Conservation (phyloP, 768 basidiomycete species). For the Jaapia argillacea region DNA sequence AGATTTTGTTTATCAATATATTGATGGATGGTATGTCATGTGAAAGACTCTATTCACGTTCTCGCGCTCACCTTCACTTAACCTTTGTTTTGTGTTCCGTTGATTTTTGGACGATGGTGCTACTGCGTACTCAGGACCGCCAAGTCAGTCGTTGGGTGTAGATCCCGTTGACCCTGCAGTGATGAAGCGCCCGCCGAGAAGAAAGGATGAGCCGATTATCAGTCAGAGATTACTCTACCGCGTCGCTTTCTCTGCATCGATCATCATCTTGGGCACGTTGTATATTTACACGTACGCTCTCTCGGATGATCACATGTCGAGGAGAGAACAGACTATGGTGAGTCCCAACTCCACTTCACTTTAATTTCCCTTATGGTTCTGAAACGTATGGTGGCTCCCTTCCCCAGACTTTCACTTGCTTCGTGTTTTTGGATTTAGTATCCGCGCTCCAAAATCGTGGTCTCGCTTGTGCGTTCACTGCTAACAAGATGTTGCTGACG, state of each 20-base stretch:
- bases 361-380: background rate
- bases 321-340: constrained; percentile 94
- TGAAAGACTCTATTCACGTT: too few species aligned
- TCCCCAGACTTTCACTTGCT: constrained; percentile 88
- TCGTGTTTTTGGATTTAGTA: constrained; percentile 94
- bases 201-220: constrained; percentile 86
- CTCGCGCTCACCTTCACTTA: too few species aligned
- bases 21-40: constrained; percentile 80
- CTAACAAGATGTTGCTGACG: constrained; percentile 83
- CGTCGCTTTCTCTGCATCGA: constrained; percentile 86
- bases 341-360: constrained; percentile 15
- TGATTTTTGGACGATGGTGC: constrained; percentile 1
- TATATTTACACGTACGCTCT: constrained; percentile 81
- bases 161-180: constrained; percentile 92
- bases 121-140: constrained; percentile 71
- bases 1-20: constrained; percentile 98
- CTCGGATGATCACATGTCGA: constrained; percentile 73
- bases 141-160: constrained; percentile 91
- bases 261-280: constrained; percentile 83
- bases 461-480: constrained; percentile 70
- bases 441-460: constrained; percentile 94
- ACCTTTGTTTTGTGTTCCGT: background rate
- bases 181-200: constrained; percentile 88
- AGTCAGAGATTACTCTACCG: constrained; percentile 61
- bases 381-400: constrained; percentile 1